Base-by-base conservation (phyloP, 1,284 basidiomycete genomes). In the Ganoderma sinense region DNA sequence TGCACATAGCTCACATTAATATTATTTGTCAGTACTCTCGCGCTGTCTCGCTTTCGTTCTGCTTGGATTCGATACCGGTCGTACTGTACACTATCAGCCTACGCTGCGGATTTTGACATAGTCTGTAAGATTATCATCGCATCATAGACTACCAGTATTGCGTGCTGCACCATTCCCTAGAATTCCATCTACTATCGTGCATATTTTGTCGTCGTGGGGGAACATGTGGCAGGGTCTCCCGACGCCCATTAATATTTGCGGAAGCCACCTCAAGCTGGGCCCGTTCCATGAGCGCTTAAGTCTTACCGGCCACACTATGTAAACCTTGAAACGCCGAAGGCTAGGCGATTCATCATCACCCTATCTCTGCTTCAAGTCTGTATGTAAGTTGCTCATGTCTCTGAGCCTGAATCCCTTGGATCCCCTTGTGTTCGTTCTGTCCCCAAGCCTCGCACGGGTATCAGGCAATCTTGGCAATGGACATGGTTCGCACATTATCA, bases 1-100 rank as follows among this genome's bases (percentile, higher is more conserved):
- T 20, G 66, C 72, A 20, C 66, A 71, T 51, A 69, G 68, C 64
- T 69, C 70, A 58, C 69, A 69, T 16, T 73, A 68, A 68, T 62
- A 4, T 62, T 72, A 64, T 67, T 43, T 43, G 55, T 61, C 59
- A 41, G n/a, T 45, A 29, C 48, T 67, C 5, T 56, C 45, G 4
- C 43, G 11, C 41, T 48, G 23, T n/a, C 53, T 33, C 40, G 63
- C 63, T 63, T 61, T 61, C 59, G 59, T 41, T 43, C 6, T 60
- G 58, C 48, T 53, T 26, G 23, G 31, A 20, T 56, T 56, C 29
- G 7, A 39, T 39, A 39, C 36, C 36, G 20, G 18, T 59, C 33
- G n/a, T 14, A 61, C 59, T 61, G 59, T 61, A 61, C 23, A 29
- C n/a, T 43, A 40, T 60, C 39, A 31, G 53, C 14, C 53, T 61